phyloP scores from a whole-genome alignment of 345 rosid species.

The Moricandia arvensis region DNA sequence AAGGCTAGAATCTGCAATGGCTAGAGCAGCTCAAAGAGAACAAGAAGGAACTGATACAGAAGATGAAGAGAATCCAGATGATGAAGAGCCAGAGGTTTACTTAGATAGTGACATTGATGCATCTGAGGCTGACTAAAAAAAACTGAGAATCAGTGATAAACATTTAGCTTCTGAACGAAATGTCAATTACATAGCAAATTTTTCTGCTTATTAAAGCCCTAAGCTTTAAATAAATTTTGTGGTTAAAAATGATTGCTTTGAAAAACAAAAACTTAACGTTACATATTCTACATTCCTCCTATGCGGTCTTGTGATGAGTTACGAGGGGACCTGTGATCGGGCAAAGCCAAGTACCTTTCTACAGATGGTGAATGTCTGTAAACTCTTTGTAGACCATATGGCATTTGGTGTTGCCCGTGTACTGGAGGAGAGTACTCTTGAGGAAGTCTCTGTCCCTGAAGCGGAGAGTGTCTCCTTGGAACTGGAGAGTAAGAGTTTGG shows the following conservation, averaged over 20 bases:
- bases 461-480: constrained; percentile 10
- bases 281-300: constrained; percentile 24
- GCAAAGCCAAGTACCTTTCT: constrained; percentile 50
- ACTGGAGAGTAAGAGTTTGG: constrained; percentile 38
- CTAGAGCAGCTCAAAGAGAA: constrained; percentile 57
- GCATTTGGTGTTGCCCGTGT: constrained; percentile 26
- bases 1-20: constrained; percentile 72
- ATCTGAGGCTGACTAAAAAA: constrained; percentile 46
- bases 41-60: constrained; percentile 51
- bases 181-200: neutral
- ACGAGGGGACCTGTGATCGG: constrained; percentile 6
- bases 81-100: constrained; percentile 40
- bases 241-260: neutral
- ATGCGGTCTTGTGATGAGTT: constrained; percentile 10
- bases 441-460: constrained; percentile 5
- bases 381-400: constrained; percentile 20
- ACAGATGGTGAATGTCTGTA: constrained; percentile 40
- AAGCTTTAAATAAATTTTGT: neutral
- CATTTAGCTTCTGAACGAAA: constrained; percentile 22
- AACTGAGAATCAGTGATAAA: neutral
- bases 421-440: constrained; percentile 24
- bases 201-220: neutral
- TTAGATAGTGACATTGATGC: constrained; percentile 48
- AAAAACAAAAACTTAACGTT: neutral
- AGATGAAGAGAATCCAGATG: constrained; percentile 32